Conservation (phyloP, 495 filamentous ascomycete genomes). For the Penicillium antarcticum region DNA sequence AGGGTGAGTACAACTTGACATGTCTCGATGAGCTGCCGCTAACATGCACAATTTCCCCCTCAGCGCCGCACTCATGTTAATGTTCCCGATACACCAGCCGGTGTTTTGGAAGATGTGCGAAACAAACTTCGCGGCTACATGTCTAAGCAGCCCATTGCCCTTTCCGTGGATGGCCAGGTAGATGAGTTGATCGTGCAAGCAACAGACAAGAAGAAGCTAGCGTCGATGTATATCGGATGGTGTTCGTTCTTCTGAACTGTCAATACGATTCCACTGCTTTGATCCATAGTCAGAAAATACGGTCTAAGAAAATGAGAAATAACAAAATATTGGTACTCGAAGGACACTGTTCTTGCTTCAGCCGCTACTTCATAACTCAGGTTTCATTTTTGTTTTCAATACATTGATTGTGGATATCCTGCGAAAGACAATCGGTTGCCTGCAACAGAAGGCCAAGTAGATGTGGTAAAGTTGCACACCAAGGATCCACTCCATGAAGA, state of each 20-base stretch:
- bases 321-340: too few relatives aligned
- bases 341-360: neutral
- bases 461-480: neutral
- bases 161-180: conserved; percentile 94
- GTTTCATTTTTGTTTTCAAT: conserved; percentile 3
- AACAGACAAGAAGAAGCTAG: conserved; percentile 69
- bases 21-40: neutral
- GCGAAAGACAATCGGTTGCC: neutral
- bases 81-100: conserved; percentile 82
- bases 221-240: conserved; percentile 97
- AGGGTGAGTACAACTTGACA: conserved; percentile 44
- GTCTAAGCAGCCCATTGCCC: conserved; percentile 79
- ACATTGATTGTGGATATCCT: neutral
- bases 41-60: conserved; percentile 12
- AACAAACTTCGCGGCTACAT: conserved; percentile 83
- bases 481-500: neutral
- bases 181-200: conserved; percentile 87
- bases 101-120: conserved; percentile 83
- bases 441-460: neutral
- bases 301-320: too few relatives aligned
- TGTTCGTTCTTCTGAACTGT: conserved; percentile 75
- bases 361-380: neutral
- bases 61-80: conserved; percentile 56
- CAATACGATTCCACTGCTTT: neutral
- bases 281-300: too few relatives aligned